Percentiles rank a stretch among this genome's conserved stretches.
Evolutionary conservation across 1,284 basidiomycete genomes (phyloP).

Genomic region (Cryptococcus sp.): DNA sequence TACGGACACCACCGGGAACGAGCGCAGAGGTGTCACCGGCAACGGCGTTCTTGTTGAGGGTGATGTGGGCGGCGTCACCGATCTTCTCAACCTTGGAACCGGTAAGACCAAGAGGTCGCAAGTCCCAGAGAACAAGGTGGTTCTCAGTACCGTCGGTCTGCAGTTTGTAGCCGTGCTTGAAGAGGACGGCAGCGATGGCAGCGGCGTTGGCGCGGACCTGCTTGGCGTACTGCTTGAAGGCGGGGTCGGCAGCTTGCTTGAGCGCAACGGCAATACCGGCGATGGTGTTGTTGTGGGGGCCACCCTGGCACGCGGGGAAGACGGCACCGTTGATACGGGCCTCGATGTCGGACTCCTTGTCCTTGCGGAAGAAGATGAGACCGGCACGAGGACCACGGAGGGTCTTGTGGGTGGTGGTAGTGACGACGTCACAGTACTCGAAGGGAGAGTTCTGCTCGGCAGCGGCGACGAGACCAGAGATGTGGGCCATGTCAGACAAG

Average conservation of each 20-base stretch:
- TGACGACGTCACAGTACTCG: conserved; percentile 95
- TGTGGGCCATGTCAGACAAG: conserved; percentile 97
- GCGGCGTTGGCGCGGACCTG: conserved; percentile 89
- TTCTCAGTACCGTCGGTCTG: conserved; percentile 97
- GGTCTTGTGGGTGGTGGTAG: conserved; percentile 98
- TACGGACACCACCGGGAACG: conserved; percentile 94
- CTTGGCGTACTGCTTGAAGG: conserved; percentile 90
- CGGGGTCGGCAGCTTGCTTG: conserved; percentile 86
- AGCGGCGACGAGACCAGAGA: conserved; percentile 91
- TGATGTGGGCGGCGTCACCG: conserved; percentile 94
- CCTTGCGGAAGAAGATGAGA: conserved; percentile 98
- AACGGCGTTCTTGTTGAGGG: conserved; percentile 92
- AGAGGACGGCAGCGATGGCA: conserved; percentile 71
- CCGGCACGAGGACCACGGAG: conserved; percentile 98
- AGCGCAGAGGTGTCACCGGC: conserved; percentile 93
- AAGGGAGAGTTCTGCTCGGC: conserved; percentile 92
- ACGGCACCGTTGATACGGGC: conserved; percentile 96
- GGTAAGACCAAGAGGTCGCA: conserved; percentile 91
- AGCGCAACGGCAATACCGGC: conserved; percentile 95
- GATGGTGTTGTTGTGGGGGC: conserved; percentile 99
- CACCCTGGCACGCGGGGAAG: conserved; percentile 99
- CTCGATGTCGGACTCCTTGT: conserved; percentile 83
- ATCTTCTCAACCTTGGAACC: conserved; percentile 99
- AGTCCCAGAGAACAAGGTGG: conserved; percentile 97
- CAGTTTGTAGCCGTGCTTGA: conserved; percentile 84